phyloP scores from a whole-genome alignment of 257 asterid species.

The Ligustrum vulgare region DNA sequence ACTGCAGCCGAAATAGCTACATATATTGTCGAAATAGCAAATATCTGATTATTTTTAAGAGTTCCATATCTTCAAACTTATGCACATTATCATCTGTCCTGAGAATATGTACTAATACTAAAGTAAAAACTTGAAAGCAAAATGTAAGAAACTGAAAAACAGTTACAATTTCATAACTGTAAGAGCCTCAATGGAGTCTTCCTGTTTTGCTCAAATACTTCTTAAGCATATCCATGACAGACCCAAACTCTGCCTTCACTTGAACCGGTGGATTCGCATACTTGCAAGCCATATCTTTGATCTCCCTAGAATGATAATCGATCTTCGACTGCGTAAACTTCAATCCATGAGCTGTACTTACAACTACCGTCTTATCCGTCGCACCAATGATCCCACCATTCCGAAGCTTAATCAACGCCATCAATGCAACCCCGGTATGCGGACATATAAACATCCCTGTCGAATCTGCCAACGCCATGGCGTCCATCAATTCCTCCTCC shows the following conservation, averaged over 20 bases:
- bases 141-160: background rate
- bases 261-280: conserved; percentile 46
- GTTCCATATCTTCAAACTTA: background rate
- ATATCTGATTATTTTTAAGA: background rate
- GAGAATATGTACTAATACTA: background rate
- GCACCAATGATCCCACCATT: conserved; percentile 41
- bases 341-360: conserved; percentile 64
- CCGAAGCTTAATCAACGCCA: conserved; percentile 52
- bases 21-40: background rate
- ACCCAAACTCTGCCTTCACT: conserved; percentile 51
- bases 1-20: too few relatives aligned
- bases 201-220: conserved; percentile 22
- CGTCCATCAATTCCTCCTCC: conserved; percentile 63
- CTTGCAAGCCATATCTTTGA: conserved; percentile 40
- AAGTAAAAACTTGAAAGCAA: background rate
- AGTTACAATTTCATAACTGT: background rate
- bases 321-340: conserved; percentile 60
- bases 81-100: background rate
- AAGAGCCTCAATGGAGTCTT: background rate
- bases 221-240: conserved; percentile 49
- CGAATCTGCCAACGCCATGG: conserved; percentile 60
- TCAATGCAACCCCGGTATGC: conserved; percentile 55
- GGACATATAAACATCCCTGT: conserved; percentile 68
- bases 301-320: conserved; percentile 45
- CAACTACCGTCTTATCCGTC: conserved; percentile 54